A percentile compares a stretch with the other conserved stretches of the same genome.
These are phyloP conservation scores for Tetrapisispora taiwanensis DNA, from an alignment of 805 yeast genomes.

Conservation along the genomic window DNA sequence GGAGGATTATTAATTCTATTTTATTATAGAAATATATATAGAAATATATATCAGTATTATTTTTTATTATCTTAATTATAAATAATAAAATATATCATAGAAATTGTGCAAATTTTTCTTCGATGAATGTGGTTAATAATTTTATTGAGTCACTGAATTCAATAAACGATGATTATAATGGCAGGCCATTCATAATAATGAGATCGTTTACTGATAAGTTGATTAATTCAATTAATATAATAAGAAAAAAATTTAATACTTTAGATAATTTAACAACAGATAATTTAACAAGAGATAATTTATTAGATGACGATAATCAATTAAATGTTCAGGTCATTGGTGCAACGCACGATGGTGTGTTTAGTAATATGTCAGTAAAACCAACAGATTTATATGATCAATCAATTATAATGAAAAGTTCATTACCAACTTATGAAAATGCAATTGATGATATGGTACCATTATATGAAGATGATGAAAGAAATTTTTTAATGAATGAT, in stretches of 20 bases:
- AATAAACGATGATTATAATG: not conserved
- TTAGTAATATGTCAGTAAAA: conserved; percentile 82
- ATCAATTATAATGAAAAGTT: conserved; percentile 35
- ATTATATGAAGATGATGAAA: conserved; percentile 75
- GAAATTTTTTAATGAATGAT: not conserved
- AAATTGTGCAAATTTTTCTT: too few relatives aligned
- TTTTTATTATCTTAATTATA: too few relatives aligned
- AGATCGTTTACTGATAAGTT: not conserved
- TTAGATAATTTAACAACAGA: not conserved
- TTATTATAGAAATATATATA: too few relatives aligned
- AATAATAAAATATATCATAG: too few relatives aligned
- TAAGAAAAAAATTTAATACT: not conserved
- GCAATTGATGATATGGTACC: conserved; percentile 95
- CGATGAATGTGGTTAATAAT: not conserved
- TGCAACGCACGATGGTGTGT: conserved; percentile 67
- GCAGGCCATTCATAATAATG: not conserved
- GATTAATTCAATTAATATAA: not conserved
- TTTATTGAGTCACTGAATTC: not conserved
- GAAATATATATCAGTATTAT: too few relatives aligned
- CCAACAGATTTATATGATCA: conserved; percentile 43
- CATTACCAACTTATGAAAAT: conserved; percentile 83
- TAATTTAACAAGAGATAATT: too few relatives aligned
- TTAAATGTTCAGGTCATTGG: conserved; percentile 7
- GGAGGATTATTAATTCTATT: too few relatives aligned
- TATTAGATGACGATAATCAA: not conserved